These are phyloP conservation scores for Collariella sp. DNA, from an alignment of 495 filamentous ascomycete species.

Conservation along the genomic window DNA sequence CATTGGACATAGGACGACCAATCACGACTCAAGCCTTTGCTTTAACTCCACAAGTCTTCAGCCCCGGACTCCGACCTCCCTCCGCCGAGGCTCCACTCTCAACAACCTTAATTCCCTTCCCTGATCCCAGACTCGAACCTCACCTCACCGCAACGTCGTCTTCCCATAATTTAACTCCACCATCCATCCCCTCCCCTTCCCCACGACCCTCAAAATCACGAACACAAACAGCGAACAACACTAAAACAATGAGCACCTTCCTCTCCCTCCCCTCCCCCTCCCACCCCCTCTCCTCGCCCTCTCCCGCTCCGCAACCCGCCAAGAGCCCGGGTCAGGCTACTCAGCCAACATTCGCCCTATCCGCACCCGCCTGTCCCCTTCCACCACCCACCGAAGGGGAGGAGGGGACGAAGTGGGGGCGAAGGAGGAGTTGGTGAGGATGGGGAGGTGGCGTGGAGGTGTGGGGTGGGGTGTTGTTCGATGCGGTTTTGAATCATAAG, in stretches of 20 bases:
- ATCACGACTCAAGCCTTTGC: no score
- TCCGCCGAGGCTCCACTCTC: no score
- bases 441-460: constrained; percentile 41
- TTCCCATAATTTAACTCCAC: no score
- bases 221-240: background rate
- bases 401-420: constrained; percentile 61
- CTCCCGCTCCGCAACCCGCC: constrained; percentile 4
- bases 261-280: constrained; percentile 15
- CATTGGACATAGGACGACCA: no score
- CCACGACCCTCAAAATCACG: no score
- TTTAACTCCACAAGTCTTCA: no score
- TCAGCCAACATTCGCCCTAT: constrained; percentile 17
- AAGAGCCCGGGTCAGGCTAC: constrained; percentile 8
- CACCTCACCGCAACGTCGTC: no score
- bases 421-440: constrained; percentile 48
- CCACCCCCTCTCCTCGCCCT: constrained; percentile 5
- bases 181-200: no score
- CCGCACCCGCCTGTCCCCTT: constrained; percentile 9
- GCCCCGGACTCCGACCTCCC: no score
- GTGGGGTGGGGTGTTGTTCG: constrained; percentile 56
- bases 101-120: no score
- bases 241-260: constrained; percentile 19
- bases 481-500: constrained; percentile 73
- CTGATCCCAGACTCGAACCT: no score
- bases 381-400: constrained; percentile 41